phyloP scores from a whole-genome alignment of 2,329 filamentous ascomycete species.

The Fusarium poae region DNA sequence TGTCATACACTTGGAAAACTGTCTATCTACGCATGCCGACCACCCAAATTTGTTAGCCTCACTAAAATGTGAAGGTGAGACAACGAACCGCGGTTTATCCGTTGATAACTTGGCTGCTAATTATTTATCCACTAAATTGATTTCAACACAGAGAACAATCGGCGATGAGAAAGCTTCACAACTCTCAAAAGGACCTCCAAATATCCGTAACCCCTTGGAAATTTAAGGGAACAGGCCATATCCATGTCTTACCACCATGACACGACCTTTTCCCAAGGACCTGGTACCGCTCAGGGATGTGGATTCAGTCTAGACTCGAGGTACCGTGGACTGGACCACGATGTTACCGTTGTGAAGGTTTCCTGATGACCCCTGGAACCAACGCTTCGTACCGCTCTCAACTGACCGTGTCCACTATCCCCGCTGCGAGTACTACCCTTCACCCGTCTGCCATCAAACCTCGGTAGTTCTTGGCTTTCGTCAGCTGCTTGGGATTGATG shows the following conservation, averaged over 20 bases:
- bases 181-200: background rate
- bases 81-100: background rate
- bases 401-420: slow-evolving; percentile 3
- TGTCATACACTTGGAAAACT: no score
- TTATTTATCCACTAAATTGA: background rate
- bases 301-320: background rate
- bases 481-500: background rate
- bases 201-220: background rate
- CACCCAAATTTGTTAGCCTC: no score
- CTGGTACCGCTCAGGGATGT: background rate
- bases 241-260: background rate
- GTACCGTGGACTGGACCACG: background rate
- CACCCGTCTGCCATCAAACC: background rate
- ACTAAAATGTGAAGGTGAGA: no score
- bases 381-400: slow-evolving; percentile 6
- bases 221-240: background rate
- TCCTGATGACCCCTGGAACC: background rate
- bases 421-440: background rate
- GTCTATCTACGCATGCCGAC: fast-evolving
- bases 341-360: background rate
- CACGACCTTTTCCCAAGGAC: slow-evolving; percentile 7
- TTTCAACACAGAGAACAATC: background rate
- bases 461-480: background rate
- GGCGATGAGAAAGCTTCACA: background rate
- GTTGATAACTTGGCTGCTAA: background rate